Base-by-base conservation (phyloP, 208 protist genomes). In the Leishmania turanica region DNA sequence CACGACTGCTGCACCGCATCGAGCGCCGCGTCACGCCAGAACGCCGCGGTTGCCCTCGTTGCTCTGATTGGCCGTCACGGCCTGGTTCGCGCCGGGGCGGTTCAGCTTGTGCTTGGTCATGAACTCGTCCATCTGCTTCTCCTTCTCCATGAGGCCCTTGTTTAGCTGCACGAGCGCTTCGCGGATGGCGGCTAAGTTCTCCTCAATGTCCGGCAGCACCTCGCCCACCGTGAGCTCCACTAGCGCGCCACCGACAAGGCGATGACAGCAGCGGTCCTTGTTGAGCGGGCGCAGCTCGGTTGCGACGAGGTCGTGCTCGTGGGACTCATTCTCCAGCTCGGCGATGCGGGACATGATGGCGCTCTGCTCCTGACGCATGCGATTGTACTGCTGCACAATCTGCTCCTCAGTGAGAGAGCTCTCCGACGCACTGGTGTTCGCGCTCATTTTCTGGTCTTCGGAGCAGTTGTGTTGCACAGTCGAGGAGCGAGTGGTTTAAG, bases 151-250 rank as follows among this genome's bases (percentile, higher is more conserved):
- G 53, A 97, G 83, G 17, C 85, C 87, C 78, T 95, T 95, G 73
- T 92, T 96, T 21, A 97, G 87, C 77, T 95, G 81, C n/a, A 75
- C 83, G 45, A 98, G 75, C 9, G 92, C 88, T 49, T 91, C 86
- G 74, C 90, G 88, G 76, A 98, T 96, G 79, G 85, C 87, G 37
- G 90, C 85, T 31, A 96, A 82, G 83, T 98, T 99, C 72, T 94
- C 86, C 89, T 98, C 88, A n/a, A 99, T 92, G 70, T 98, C 96
- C 19, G 98, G 98, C 45, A 99, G 85, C 47, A 99, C 95, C 77
- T 99, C 98, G 21, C 89, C 97, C 1, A 99, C 97, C 11, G 95
- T 99, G 79, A 96, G 93, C 87, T 99, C 97, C 60, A 99, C 92
- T 17, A 99, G 91, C 45, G 98, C 98, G 49, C 95, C 97, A 54